phyloP scores from a whole-genome alignment of 2,329 filamentous ascomycete genomes.

The Cylindrodendrum hubeiense region DNA sequence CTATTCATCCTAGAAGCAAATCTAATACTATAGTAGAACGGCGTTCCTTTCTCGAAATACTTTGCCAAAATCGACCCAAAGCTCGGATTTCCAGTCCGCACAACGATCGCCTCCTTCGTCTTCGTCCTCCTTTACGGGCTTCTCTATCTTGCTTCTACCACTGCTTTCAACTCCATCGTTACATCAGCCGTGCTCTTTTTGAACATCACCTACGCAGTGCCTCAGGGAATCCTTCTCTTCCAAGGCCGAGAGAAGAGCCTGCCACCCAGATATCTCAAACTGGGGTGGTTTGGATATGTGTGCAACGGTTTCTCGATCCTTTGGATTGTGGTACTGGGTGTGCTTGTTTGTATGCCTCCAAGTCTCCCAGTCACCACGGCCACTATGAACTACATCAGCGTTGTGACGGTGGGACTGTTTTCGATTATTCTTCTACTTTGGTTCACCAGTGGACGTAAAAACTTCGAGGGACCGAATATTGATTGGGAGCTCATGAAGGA shows the following conservation, averaged over 20 bases:
- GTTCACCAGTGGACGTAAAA: conserved; percentile 16
- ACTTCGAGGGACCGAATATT: conserved; percentile 26
- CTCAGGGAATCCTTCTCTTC: conserved; percentile 20
- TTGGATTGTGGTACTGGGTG: conserved; percentile 25
- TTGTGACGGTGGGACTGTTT: conserved; percentile 18
- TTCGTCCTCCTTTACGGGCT: conserved; percentile 24
- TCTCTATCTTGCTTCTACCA: conserved; percentile 23
- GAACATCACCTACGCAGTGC: conserved; percentile 26
- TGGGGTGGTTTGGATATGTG: conserved; percentile 17
- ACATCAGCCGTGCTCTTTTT: conserved; percentile 25
- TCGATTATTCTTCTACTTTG: conserved; percentile 16
- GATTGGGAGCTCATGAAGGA: conserved; percentile 30
- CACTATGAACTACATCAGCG: conserved; percentile 30
- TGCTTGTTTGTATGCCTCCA: conserved; percentile 26
- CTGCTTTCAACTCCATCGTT: conserved; percentile 29
- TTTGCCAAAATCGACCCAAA: conserved; percentile 5
- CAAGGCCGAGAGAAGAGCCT: conserved; percentile 21
- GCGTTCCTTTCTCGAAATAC: conserved; percentile 6
- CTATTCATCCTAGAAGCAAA: not conserved
- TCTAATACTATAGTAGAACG: not conserved
- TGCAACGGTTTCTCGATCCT: conserved; percentile 22
- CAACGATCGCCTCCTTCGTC: conserved; percentile 1
- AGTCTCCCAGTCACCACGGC: conserved; percentile 13
- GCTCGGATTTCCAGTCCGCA: conserved; percentile 7
- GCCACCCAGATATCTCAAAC: conserved; percentile 23